Conservation (phyloP, 768 basidiomycete genomes). For the Boletus bicolor region DNA sequence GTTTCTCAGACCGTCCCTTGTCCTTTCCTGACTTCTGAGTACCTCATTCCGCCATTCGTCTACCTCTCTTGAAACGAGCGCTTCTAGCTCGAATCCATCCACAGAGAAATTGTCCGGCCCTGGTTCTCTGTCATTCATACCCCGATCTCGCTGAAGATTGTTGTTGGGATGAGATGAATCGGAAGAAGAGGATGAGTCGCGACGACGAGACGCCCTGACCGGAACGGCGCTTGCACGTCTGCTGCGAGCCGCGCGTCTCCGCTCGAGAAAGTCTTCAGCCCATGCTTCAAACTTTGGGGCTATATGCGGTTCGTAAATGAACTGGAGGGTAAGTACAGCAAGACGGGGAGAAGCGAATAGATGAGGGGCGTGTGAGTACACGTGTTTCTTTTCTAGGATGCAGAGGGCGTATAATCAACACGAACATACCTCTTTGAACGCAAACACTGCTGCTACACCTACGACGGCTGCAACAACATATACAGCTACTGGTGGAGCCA, state of each 20-base stretch:
- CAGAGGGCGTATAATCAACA: background rate
- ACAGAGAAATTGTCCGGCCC: constrained; percentile 16
- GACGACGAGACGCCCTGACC: constrained; percentile 18
- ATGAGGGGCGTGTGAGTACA: constrained; percentile 18
- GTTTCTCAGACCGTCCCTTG: background rate
- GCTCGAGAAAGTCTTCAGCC: constrained; percentile 33
- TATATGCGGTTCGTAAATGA: constrained; percentile 68
- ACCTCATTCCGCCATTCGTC: constrained; percentile 51
- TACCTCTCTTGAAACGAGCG: constrained; percentile 49
- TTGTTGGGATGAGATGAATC: constrained; percentile 5
- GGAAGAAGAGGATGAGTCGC: constrained; percentile 11
- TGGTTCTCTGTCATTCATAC: constrained; percentile 1
- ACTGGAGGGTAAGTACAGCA: constrained; percentile 34
- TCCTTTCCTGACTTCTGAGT: constrained; percentile 28
- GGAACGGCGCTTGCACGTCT: constrained; percentile 26
- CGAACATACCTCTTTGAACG: constrained; percentile 55
- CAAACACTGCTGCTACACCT: constrained; percentile 47
- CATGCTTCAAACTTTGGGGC: constrained; percentile 55
- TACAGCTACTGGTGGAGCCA: constrained; percentile 38
- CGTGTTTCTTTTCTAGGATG: constrained; percentile 8
- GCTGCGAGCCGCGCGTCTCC: constrained; percentile 28
- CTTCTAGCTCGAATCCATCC: constrained; percentile 47
- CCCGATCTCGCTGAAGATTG: background rate
- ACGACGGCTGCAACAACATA: constrained; percentile 51
- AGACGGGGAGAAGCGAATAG: background rate